phyloP scores from a whole-genome alignment of 129 eudicot genomes.

The Arctium lappa region DNA sequence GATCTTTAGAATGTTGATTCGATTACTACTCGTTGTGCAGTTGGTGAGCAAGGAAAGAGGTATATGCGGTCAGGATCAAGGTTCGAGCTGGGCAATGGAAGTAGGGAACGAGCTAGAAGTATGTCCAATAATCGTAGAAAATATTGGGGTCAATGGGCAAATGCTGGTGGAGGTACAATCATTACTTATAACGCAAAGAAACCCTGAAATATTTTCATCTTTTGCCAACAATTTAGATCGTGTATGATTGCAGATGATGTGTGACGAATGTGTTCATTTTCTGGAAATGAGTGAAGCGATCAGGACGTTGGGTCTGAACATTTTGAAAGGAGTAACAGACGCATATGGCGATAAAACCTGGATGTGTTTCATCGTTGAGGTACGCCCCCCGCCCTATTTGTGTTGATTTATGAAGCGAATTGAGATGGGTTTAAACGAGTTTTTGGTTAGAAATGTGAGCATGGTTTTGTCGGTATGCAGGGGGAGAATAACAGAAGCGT shows the following conservation, averaged over 20 bases:
- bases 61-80: constrained; percentile 40
- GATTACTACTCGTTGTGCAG: constrained; percentile 32
- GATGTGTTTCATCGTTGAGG: constrained; percentile 92
- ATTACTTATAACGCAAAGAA: constrained; percentile 5
- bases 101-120: constrained; percentile 59
- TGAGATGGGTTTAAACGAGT: background rate
- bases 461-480: constrained; percentile 20
- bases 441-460: background rate
- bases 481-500: constrained; percentile 61
- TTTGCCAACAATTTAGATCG: background rate
- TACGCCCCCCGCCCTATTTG: constrained; percentile 17
- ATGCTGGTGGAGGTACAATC: constrained; percentile 69
- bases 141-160: constrained; percentile 68
- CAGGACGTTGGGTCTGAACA: constrained; percentile 72
- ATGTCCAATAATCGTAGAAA: constrained; percentile 85
- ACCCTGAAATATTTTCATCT: background rate
- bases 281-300: constrained; percentile 72
- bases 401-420: background rate
- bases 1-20: background rate
- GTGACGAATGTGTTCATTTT: constrained; percentile 60
- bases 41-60: constrained; percentile 46
- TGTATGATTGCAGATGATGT: constrained; percentile 55
- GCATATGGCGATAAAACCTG: constrained; percentile 64
- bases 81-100: constrained; percentile 98
- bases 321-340: constrained; percentile 77